Evolutionary conservation across 371 early-diverging fungal species (phyloP), one percentile per base, ranked within the genome.

Genomic region (Circinella umbellata): DNA sequence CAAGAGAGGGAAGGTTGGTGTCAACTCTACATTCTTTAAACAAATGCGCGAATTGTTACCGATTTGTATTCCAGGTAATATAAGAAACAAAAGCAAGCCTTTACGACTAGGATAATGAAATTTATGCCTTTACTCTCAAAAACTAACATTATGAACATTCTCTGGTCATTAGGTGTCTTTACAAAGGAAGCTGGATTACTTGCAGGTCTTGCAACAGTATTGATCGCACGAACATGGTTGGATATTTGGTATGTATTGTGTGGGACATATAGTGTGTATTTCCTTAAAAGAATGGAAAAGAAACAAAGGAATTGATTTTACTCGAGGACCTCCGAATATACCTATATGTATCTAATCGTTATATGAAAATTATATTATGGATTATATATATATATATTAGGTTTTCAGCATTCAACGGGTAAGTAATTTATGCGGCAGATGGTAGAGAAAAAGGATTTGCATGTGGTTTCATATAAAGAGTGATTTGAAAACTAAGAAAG

Each of bases 41-140:
- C 92, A 96, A 69, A 87, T 97, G 81, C 86, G 86, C 69, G 89
- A 89, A 71, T 79, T 97, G 42, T 73, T 91, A 64, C 89, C 88
- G 9, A 90, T 93, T 61, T 89, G 86, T 61, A 83, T 92, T 47
- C 94, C 93, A 42, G 90, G 86, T 80, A 76, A 49, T 8, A 51
- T 5, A n/a, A 13, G 15, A 51, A n/a, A 36, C 17, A 15, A 48
- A 38, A 35, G 34, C 15, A 4, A 18, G 10, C 3, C 4, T 42
- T 10, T 49, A 46, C 0, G 59, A 9, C 13, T 9, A 49, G 53
- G 14, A 11, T 15, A 11, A 62, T 57, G 34, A 62, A 47, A 37
- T 49, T 59, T 17, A 27, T 10, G 34, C n/a, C 27, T 53, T 17
- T 60, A 38, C 20, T 34, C 17, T 17, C n/a, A 11, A 42, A 42